Evolutionary conservation across 1,284 basidiomycete genomes (phyloP).

Genomic region (Leccinum solheimii): DNA sequence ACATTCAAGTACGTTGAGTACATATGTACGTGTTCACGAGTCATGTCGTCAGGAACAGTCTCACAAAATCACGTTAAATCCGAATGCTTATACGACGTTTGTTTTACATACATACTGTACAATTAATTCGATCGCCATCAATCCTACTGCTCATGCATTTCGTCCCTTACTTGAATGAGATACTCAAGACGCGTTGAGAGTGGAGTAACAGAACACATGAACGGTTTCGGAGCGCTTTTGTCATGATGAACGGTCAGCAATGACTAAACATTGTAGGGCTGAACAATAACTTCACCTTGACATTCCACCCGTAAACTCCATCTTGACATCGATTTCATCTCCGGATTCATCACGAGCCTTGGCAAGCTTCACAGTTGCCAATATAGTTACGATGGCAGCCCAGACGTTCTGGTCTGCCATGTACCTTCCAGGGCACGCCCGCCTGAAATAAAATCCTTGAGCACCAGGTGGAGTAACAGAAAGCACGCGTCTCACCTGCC

Average conservation of each 20-base stretch:
- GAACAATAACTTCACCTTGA: constrained; percentile 13
- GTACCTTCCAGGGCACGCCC: constrained; percentile 28
- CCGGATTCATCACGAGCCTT: constrained; percentile 24
- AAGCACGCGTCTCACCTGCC: constrained; percentile 22
- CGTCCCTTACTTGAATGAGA: constrained; percentile 13
- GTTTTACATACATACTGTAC: not conserved
- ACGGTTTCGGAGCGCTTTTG: constrained; percentile 25
- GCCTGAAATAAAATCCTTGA: constrained; percentile 20
- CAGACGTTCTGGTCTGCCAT: constrained; percentile 29
- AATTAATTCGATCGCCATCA: not conserved
- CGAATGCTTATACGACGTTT: not conserved
- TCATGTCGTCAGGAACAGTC: not conserved
- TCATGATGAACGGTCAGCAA: constrained; percentile 7
- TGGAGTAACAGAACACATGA: constrained; percentile 21
- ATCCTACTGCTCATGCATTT: not conserved
- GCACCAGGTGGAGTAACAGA: not conserved
- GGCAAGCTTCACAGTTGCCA: constrained; percentile 21
- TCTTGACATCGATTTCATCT: constrained; percentile 23
- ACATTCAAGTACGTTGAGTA: too few species aligned
- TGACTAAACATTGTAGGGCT: not conserved
- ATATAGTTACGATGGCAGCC: constrained; percentile 22
- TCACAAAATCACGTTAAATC: not conserved
- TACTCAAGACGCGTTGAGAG: constrained; percentile 16
- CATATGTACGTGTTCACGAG: too few species aligned
- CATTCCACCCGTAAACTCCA: constrained; percentile 28